These are phyloP conservation scores for Tagetes erecta DNA, from an alignment of 129 eudicot species.

Conservation along the genomic window DNA sequence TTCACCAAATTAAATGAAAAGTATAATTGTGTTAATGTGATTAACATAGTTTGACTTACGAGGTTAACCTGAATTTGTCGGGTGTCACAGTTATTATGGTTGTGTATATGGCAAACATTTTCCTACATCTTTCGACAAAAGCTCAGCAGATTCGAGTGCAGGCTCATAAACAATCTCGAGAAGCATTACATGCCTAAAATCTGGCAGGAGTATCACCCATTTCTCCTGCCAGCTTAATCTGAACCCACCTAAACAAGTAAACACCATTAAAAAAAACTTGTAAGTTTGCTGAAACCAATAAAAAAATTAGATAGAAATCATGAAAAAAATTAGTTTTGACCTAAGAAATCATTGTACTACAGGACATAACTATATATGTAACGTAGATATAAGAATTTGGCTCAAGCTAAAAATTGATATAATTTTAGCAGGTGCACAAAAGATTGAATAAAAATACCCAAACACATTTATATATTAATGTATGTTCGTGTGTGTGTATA, in stretches of 20 bases:
- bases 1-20: too few species aligned
- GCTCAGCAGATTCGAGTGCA: slow-evolving; percentile 79
- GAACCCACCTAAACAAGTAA: slow-evolving; percentile 76
- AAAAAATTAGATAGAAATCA: slow-evolving; percentile 7
- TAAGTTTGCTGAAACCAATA: slow-evolving; percentile 26
- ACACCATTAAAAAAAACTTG: slow-evolving; percentile 40
- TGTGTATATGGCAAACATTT: slow-evolving; percentile 53
- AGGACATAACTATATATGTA: not conserved
- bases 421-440: slow-evolving; percentile 4
- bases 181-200: slow-evolving; percentile 94
- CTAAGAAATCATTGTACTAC: not conserved
- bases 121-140: slow-evolving; percentile 90
- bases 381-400: slow-evolving; percentile 2
- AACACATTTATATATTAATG: too few species aligned
- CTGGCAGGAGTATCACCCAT: slow-evolving; percentile 97
- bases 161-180: slow-evolving; percentile 99
- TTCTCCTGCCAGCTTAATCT: slow-evolving; percentile 92
- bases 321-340: not conserved
- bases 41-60: too few species aligned
- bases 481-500: not conserved
- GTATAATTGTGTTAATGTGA: too few species aligned
- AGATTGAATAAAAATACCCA: not conserved
- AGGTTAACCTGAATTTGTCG: too few species aligned
- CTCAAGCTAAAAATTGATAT: slow-evolving; percentile 11
- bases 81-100: not conserved